Base-by-base conservation (phyloP, 768 basidiomycete genomes). In the Roridomyces roridus region DNA sequence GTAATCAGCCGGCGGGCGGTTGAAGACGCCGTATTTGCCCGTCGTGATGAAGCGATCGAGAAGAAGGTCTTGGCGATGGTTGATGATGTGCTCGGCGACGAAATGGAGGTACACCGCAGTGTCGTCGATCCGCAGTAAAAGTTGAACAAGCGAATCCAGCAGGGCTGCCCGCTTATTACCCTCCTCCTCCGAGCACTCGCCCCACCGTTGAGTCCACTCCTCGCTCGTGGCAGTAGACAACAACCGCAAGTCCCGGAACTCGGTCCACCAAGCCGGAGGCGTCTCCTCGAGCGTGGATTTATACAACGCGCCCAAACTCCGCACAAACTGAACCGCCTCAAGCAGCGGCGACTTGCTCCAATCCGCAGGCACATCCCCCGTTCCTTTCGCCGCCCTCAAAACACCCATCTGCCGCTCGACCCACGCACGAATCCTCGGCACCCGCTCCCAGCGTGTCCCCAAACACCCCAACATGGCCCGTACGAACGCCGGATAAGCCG, bases 11-110 rank as follows among this genome's bases (percentile, higher is more conserved):
- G 62, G 45, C 11, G 44, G 24, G 9, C 48, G 50, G 46, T 60
- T 53, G 45, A 64, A 64, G 36, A 64, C 49, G 12, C 62, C 62
- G 23, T 57, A 37, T 21, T 34, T 48, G n/a, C 53, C 50, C 11
- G 50, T 39, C 14, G 55, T 57, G 36, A 64, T 60, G 46, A 46
- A 56, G 18, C 17, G 41, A 45, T 64, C 59, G 50, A 48, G 54
- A 23, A 64, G 59, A 25, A 64, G 54, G 31, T 64, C 62, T 51
- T 64, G 62, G 35, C 62, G 53, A 10, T 44, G 31, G 26, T 64
- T 42, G 35, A 64, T 60, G 31, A 64, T 26, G 41, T 64, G 62
- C 35, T 36, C 31, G 25, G 52, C 37, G 35, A 64, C 62, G 26
- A 53, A 57, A 24, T 12, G 6, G 26, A 64, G 26, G 20, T 64